phyloP scores from a whole-genome alignment of 2,329 filamentous ascomycete species.

The Amphichorda felina region DNA sequence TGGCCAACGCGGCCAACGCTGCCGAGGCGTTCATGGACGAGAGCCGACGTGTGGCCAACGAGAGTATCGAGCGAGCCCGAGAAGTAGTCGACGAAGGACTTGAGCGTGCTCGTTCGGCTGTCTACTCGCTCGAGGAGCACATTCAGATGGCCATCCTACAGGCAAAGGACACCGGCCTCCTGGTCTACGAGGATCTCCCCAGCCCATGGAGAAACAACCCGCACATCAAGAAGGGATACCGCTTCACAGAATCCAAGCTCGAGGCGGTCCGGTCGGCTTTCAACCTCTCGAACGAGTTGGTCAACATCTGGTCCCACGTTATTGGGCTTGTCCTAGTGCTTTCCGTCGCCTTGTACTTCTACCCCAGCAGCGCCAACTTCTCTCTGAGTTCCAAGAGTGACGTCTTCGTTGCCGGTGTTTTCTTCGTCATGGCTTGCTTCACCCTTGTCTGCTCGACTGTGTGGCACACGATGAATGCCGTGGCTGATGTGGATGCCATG shows the following conservation, averaged over 20 bases:
- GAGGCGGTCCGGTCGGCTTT: conserved; percentile 82
- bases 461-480: conserved; percentile 99
- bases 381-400: conserved; percentile 76
- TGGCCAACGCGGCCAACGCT: conserved; percentile 54
- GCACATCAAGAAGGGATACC: conserved; percentile 83
- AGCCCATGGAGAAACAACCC: conserved; percentile 91
- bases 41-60: conserved; percentile 69
- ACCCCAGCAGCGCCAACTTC: conserved; percentile 81
- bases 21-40: conserved; percentile 65
- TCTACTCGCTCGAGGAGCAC: conserved; percentile 70
- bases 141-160: conserved; percentile 66
- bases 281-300: conserved; percentile 76
- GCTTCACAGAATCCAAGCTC: conserved; percentile 83
- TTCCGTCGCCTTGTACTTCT: conserved; percentile 88
- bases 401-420: conserved; percentile 80
- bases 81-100: conserved; percentile 72
- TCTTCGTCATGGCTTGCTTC: conserved; percentile 93
- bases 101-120: conserved; percentile 71
- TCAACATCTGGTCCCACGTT: conserved; percentile 97
- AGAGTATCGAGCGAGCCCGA: conserved; percentile 60
- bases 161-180: conserved; percentile 69
- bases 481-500: conserved; percentile 78
- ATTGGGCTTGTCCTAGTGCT: conserved; percentile 83
- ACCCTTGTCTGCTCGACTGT: conserved; percentile 90
- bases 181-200: conserved; percentile 83